Base-by-base conservation (phyloP, 371 early-diverging fungal genomes). In the Apophysomyces variabilis region DNA sequence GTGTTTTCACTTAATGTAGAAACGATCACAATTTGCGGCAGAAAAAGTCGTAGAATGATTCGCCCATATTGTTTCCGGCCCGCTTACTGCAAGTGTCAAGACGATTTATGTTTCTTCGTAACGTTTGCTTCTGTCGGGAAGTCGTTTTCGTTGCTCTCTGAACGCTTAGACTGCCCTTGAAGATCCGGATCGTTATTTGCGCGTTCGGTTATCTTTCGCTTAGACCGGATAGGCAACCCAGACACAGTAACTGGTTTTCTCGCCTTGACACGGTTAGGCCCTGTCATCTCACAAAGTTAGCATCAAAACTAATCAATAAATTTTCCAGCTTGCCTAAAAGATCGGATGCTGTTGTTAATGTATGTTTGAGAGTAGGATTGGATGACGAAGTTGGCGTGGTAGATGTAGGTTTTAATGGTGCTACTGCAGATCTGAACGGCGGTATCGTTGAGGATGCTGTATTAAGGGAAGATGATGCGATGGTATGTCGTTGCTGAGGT, bases 401-500 rank as follows among this genome's bases (percentile, higher is more conserved):
- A 21, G 21, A 50, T 50, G 54, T 4, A 7, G 54, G 54, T 50
- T 50, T 50, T n/a, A 21, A 21, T 50, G 54, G 54, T 21, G 54
- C 54, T 1, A 50, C 54, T n/a, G 54, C 21, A 26, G 54, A 50
- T 21, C 54, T 16, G 54, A 21, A 16, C 4, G 54, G 21, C 8
- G 54, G 54, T 26, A 0, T 50, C 21, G 54, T 21, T 5, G 54
- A 11, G 5, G 54, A 21, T 21, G 54, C 21, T 21, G n/a, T 50
- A 50, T 50, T 50, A 11, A 11, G n/a, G 21, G 54, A 7, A 9
- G 54, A 50, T 4, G 54, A 50, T 50, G 54, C 54, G 21, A 50
- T 50, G 21, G 54, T 50, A 50, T 50, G 54, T 50, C 54, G 54
- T 50, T 50, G 54, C 54, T 50, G 54, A 50, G 54, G 54, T 21